Evolutionary conservation across 2,329 filamentous ascomycete species (phyloP).

Genomic region (Didymella arachidicola): DNA sequence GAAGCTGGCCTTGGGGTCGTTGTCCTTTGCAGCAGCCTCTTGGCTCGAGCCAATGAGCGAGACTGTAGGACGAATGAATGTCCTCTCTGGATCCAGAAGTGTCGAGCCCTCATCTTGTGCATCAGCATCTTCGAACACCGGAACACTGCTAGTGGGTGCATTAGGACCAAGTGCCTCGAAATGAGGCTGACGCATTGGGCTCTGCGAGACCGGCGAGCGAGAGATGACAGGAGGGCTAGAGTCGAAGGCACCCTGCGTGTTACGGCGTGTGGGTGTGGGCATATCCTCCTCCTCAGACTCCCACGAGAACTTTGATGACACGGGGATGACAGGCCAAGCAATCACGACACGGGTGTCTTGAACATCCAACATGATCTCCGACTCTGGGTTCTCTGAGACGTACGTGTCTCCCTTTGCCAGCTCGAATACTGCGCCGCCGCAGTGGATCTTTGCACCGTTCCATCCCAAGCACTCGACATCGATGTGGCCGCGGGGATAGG

Average conservation of each 20-base stretch:
- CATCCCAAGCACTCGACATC: conserved; percentile 92
- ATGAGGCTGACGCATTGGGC: conserved; percentile 60
- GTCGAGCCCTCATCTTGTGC: conserved; percentile 36
- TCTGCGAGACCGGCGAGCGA: conserved; percentile 79
- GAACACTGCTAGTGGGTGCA: conserved; percentile 36
- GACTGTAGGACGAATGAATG: conserved; percentile 41
- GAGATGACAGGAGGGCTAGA: conserved; percentile 71
- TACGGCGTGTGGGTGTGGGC: conserved; percentile 45
- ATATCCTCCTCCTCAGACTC: conserved; percentile 67
- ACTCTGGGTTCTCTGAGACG: conserved; percentile 84
- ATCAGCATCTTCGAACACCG: conserved; percentile 52
- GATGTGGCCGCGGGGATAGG: conserved; percentile 76
- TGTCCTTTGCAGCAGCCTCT: conserved; percentile 24
- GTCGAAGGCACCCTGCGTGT: conserved; percentile 56
- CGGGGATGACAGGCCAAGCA: conserved; percentile 80
- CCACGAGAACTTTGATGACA: conserved; percentile 52
- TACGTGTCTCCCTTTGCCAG: conserved; percentile 88
- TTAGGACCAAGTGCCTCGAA: conserved; percentile 49
- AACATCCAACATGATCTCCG: conserved; percentile 94
- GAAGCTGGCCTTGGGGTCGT: conserved; percentile 37
- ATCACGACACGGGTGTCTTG: conserved; percentile 90
- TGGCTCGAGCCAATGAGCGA: conserved; percentile 34
- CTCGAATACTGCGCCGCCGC: conserved; percentile 85
- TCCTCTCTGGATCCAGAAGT: conserved; percentile 38
- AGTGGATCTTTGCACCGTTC: conserved; percentile 95